Evolutionary conservation across 2,329 filamentous ascomycete genomes (phyloP), one percentile per base, ranked within the genome.

Genomic region (Celoporthe dispersa): DNA sequence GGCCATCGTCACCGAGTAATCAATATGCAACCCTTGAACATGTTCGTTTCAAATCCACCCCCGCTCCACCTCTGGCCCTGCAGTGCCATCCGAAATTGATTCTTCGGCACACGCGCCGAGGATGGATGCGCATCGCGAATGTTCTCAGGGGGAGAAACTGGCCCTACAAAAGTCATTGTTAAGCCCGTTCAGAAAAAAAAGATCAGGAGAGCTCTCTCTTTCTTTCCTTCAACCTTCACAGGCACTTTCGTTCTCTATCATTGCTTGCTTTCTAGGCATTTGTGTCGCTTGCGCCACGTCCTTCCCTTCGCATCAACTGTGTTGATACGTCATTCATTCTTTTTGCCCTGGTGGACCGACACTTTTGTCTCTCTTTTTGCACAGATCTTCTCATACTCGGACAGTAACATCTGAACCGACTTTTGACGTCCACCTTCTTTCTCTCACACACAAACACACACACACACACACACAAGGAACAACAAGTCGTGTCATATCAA

Each of bases 281-380:
- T 55, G 68, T 69, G 63, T 69, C 68, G 68, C 68, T 69, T 69
- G 68, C 68, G 68, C 57, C 62, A 69, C 68, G 37, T 66, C 63
- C 51, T 65, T 69, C 67, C n/a, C 39, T 63, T 41, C 39, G 57
- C 48, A 62, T 69, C 68, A 66, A 66, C 68, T 69, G 68, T 66
- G 68, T 69, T 69, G 68, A 69, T 69, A 69, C 63, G 37, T 53
- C 62, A 63, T 69, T 69, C 68, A 66, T 69, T 69, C 64, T 69
- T 66, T 69, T 69, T 63, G 39, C 68, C 68, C 68, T 66, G 68
- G 68, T 66, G 68, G 68, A 69, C 41, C n/a, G 25, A 59, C 51
- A 60, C 37, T 55, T 55, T n/a, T 35, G 39, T 44, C 28, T 66
- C 67, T 62, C 48, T 33, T 69, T 61, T 22, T 39, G 31, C n/a